phyloP scores from a whole-genome alignment of 805 yeast genomes.

The Candida wancherniae region DNA sequence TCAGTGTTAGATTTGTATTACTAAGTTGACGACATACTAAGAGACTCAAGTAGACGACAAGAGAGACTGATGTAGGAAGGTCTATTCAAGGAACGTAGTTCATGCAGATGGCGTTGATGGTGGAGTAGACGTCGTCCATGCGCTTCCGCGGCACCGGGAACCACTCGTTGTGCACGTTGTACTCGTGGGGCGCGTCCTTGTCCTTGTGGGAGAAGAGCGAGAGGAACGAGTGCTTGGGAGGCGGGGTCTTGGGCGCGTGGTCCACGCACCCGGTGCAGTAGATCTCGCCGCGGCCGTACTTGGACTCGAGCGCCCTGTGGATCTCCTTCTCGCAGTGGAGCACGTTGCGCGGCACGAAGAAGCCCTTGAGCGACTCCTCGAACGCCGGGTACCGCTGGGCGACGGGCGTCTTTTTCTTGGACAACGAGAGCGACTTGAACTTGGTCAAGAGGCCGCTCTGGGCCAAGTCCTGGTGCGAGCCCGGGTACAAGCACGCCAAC shows the following conservation, averaged over 20 bases:
- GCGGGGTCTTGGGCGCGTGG: slow-evolving; percentile 1
- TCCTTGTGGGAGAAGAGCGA: slow-evolving; percentile 1
- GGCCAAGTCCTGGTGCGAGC: slow-evolving; percentile 9
- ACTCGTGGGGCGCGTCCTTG: slow-evolving; percentile 12
- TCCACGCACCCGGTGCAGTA: slow-evolving; percentile 44
- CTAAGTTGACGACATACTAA: too few relatives aligned
- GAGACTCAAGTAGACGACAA: too few relatives aligned
- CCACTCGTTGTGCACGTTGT: slow-evolving; percentile 51
- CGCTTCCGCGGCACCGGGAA: slow-evolving; percentile 44
- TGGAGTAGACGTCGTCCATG: slow-evolving; percentile 12
- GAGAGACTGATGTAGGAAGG: too few relatives aligned
- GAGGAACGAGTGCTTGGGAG: slow-evolving; percentile 1
- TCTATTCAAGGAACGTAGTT: slow-evolving; percentile 7
- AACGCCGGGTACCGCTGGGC: slow-evolving; percentile 13
- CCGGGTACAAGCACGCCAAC: slow-evolving; percentile 36
- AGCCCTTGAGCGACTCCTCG: slow-evolving; percentile 27
- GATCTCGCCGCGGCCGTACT: slow-evolving; percentile 46
- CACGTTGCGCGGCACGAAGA: slow-evolving; percentile 28
- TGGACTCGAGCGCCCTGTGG: slow-evolving; percentile 33
- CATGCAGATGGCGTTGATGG: slow-evolving; percentile 13
- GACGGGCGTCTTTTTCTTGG: background rate
- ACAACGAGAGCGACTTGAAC: slow-evolving; percentile 8
- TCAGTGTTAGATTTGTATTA: too few relatives aligned
- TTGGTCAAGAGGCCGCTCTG: slow-evolving; percentile 5
- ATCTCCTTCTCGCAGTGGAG: slow-evolving; percentile 37